Conservation (phyloP, 2,329 filamentous ascomycete species). For the Zymoseptoria tritici region DNA sequence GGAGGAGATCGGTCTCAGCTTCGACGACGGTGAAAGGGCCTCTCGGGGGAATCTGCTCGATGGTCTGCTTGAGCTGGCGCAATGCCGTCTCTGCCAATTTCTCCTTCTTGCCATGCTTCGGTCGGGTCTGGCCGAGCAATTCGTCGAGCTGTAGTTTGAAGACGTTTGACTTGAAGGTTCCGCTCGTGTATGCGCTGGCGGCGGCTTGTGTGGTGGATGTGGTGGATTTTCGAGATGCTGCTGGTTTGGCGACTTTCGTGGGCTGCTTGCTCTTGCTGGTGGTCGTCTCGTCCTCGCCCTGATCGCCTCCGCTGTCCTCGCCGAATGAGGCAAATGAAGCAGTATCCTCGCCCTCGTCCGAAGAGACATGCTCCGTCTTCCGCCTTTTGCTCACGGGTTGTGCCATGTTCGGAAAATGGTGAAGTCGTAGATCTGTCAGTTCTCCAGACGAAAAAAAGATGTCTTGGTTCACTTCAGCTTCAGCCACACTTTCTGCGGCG, state of each 20-base stretch:
- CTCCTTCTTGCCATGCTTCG: constrained; percentile 51
- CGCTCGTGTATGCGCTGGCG: constrained; percentile 40
- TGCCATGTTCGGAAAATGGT: constrained; percentile 21
- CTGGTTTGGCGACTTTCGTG: constrained; percentile 9
- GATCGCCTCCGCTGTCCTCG: constrained; percentile 12
- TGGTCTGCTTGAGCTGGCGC: constrained; percentile 47
- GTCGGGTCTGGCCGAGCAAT: constrained; percentile 50
- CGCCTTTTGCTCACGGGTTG: constrained; percentile 26
- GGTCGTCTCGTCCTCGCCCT: constrained; percentile 3
- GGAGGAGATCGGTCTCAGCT: constrained; percentile 60
- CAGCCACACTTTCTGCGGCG: not conserved
- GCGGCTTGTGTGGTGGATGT: constrained; percentile 3
- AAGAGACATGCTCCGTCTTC: constrained; percentile 29
- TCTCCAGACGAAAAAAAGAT: not conserved
- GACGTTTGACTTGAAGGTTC: constrained; percentile 57
- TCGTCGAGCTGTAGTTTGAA: constrained; percentile 64
- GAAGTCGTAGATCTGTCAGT: not conserved
- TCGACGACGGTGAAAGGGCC: constrained; percentile 51
- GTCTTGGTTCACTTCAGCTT: not conserved
- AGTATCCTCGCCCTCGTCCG: constrained; percentile 20
- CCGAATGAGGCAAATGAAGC: constrained; percentile 30
- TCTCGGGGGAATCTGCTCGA: constrained; percentile 50
- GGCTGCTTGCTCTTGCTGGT: constrained; percentile 2
- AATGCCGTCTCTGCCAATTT: constrained; percentile 47
- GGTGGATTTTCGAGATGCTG: constrained; percentile 1